A percentile compares a stretch with the other conserved stretches of the same genome.
Evolutionary conservation across 805 yeast species (phyloP).

Genomic region (Spencermartinsiella europaea): DNA sequence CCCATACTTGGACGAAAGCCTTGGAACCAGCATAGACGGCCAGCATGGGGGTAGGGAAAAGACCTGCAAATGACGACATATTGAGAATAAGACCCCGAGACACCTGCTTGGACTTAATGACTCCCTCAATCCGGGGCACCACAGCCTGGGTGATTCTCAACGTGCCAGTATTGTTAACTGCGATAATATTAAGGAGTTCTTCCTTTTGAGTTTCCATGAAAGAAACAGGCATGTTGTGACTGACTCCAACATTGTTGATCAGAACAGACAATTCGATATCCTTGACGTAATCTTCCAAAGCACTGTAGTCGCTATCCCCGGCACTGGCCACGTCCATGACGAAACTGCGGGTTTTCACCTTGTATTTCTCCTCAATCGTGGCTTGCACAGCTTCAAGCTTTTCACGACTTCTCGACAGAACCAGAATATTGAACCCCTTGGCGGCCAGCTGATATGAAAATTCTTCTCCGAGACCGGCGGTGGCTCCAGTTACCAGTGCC

Average conservation of each 20-base stretch:
- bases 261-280: slow-evolving; percentile 55
- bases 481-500: slow-evolving; percentile 97
- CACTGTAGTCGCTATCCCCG: slow-evolving; percentile 48
- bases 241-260: slow-evolving; percentile 90
- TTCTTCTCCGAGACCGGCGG: slow-evolving; percentile 96
- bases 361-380: slow-evolving; percentile 56
- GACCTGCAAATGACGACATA: slow-evolving; percentile 97
- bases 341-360: slow-evolving; percentile 58
- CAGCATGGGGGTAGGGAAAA: slow-evolving; percentile 84
- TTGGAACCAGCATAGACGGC: slow-evolving; percentile 96
- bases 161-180: slow-evolving; percentile 81
- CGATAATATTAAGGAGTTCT: slow-evolving; percentile 75
- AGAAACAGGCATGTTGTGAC: slow-evolving; percentile 93
- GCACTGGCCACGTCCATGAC: slow-evolving; percentile 78
- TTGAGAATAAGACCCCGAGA: slow-evolving; percentile 69
- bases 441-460: slow-evolving; percentile 80
- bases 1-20: slow-evolving; percentile 93
- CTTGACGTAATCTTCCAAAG: slow-evolving; percentile 42
- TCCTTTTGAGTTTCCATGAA: slow-evolving; percentile 70
- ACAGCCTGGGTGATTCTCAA: slow-evolving; percentile 77
- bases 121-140: slow-evolving; percentile 59
- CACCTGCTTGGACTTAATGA: slow-evolving; percentile 37
- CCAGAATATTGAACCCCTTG: slow-evolving; percentile 74
- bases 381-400: slow-evolving; percentile 64
- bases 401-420: slow-evolving; percentile 77